Base-by-base conservation (phyloP, 129 eudicot species). In the Helianthus tuberosus region DNA sequence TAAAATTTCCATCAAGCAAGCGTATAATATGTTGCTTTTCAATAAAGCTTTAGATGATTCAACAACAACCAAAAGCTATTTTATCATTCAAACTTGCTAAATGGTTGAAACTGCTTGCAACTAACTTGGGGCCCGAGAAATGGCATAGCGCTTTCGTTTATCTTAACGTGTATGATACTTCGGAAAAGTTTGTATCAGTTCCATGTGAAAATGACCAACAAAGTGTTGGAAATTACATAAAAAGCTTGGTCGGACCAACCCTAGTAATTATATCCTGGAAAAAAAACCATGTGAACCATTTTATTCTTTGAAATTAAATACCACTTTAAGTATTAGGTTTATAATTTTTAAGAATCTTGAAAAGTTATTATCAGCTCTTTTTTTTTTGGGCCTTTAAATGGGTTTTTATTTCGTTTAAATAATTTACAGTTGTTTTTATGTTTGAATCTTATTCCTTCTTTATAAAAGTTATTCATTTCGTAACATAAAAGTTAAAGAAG, bases 311-410 rank as follows among this genome's bases (percentile, higher is more conserved):
- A 32, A 38, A n/a, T 38, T 27, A 5, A 36, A 11, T 38, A 11
- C 11, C 51, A 78, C 59, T 44, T 70, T 78, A 14, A 20, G 23
- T 20, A 27, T 51, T 62, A 38, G 64, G 65, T 64, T 38, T 52
- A 32, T 12, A 49, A 6, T 74, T 63, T 50, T 50, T 5, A 49
- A 61, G 32, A n/a, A n/a, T n/a, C n/a, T n/a, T n/a, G n/a, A n/a
- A n/a, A n/a, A n/a, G n/a, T n/a, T n/a, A n/a, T n/a, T n/a, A n/a
- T n/a, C n/a, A n/a, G n/a, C n/a, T n/a, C n/a, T n/a, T n/a, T n/a
- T n/a, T n/a, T n/a, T n/a, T n/a, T n/a, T n/a, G n/a, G 63, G 35
- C 20, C 44, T 59, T 41, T 23, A 43, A 5, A 44, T 2, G 2
- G 53, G n/a, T 11, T 27, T 43, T 15, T 15, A 16, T 25, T 25